Evolutionary conservation across 169 alveolate species (phyloP).

Genomic region (Plasmodium cynomolgi): DNA sequence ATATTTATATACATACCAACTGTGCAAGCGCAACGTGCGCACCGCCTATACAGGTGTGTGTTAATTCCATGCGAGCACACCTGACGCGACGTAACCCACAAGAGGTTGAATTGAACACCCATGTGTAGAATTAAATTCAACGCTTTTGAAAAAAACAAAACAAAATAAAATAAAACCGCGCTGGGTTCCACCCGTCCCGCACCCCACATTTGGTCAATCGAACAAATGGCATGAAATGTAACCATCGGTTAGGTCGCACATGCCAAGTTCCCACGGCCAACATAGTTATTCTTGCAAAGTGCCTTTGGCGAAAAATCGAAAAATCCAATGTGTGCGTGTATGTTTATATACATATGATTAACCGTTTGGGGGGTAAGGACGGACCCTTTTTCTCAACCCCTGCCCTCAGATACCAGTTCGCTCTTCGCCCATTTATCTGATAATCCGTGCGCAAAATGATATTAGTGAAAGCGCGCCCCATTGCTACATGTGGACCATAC

Average conservation of each 20-base stretch:
- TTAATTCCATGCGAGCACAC: neutral
- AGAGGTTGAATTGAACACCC: neutral
- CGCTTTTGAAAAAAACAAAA: neutral
- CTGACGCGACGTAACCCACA: neutral
- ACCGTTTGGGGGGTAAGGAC: neutral
- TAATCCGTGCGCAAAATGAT: neutral
- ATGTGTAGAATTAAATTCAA: neutral
- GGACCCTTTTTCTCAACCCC: neutral
- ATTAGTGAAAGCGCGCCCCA: neutral
- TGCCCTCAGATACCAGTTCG: neutral
- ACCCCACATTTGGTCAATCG: neutral
- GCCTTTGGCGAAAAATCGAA: neutral
- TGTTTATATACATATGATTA: too few species aligned
- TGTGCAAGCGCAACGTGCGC: neutral
- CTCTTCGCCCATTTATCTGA: neutral
- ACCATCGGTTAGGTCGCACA: neutral
- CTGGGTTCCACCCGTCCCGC: neutral
- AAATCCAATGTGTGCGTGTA: neutral
- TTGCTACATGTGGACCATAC: neutral
- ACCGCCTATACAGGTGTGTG: neutral
- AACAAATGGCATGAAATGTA: neutral
- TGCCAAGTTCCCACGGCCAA: neutral
- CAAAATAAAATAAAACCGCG: neutral
- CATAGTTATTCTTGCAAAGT: neutral
- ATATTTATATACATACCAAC: neutral